Evolutionary conservation across 139 green algal species (phyloP), one percentile per base, ranked within the genome.

Genomic region (Chlamydomonas sphaeroides): DNA sequence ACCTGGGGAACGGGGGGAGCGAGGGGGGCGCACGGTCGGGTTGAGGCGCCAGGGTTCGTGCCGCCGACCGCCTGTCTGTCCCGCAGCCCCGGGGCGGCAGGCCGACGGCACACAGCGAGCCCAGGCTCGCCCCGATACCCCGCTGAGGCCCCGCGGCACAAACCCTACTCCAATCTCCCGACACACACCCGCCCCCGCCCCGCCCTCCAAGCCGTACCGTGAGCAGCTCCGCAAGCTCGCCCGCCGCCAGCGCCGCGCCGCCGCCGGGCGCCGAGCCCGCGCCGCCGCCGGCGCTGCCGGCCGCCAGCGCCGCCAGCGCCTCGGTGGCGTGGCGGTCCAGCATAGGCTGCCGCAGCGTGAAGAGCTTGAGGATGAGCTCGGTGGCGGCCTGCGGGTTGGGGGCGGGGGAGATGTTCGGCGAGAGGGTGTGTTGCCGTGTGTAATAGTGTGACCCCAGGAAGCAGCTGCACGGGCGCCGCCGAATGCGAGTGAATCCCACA

Each of bases 281-380:
- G 32, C 51, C 68, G 57, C 74, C 69, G 5, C 32, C 74, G 39
- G 42, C 41, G 33, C 56, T 63, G 28, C 38, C 48, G 25, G 56
- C 72, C 30, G 74, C 81, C 57, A 96, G 89, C 57, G 79, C 83
- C 14, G 78, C 75, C 59, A 91, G 76, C 39, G 84, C 89, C 53
- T 94, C 90, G 2, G 91, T 95, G 30, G 88, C 79, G 77, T 94
- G 88, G 3, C 92, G 79, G 20, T 89, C 91, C 45, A 98, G 89
- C 79, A 98, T 88, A 21, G 91, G 92, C 87, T 98, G 94, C 33
- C 80, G 84, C 65, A 96, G 90, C 5, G 76, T 21, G 79, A 90
- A 94, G 70, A 97, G 92, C 87, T 93, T 90, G 28, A 95, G 69
- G 61, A 95, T 66, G 70, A 87, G 83, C 25, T 90, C 85, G 5